Base-by-base conservation (phyloP, 768 basidiomycete species). In the Suillus subaureus region DNA sequence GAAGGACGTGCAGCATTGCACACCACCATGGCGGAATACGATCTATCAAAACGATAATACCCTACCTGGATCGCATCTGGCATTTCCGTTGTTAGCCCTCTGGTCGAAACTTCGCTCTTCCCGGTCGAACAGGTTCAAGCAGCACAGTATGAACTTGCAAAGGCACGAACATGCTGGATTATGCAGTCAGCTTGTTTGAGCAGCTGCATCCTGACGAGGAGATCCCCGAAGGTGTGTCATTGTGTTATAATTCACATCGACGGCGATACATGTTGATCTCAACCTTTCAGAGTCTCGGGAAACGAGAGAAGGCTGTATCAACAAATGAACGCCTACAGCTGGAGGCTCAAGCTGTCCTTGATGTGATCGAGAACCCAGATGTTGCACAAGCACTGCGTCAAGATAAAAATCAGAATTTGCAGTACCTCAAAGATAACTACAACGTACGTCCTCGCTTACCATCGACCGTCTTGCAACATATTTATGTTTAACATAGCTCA, bases 81-180 rank as follows among this genome's bases (percentile, higher is more conserved):
- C 92, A 45, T 92, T 98, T 71, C 96, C 97, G 33, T 80, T 99
- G 11, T 91, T 99, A 67, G 88, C 92, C 12, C 95, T 81, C 89
- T 98, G 52, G 85, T 83, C 18, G 90, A 93, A 66, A 85, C 83
- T 11, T 86, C 87, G 21, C 79, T 92, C 47, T 98, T 96, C 77
- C 84, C 93, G 1, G 82, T 84, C 26, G 84, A 92, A 49, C 88
- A 99, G 70, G 86, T 99, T 64, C 88, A 89, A 65, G 81, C 88
- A 47, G 97, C 97, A 43, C 97, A 98, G 80, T 97, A 97, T 91
- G 96, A 98, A 73, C 89, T 99, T 62, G 93, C 95, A 63, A 97
- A 94, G 75, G 90, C 67, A 99, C 97, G 55, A 98, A 99, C 78
- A 98, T 99, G 96, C 90, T 97, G 65, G 96, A 97, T 78, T 99